phyloP scores from a whole-genome alignment of 2,329 filamentous ascomycete species.

The Tolypocladium sp. region DNA sequence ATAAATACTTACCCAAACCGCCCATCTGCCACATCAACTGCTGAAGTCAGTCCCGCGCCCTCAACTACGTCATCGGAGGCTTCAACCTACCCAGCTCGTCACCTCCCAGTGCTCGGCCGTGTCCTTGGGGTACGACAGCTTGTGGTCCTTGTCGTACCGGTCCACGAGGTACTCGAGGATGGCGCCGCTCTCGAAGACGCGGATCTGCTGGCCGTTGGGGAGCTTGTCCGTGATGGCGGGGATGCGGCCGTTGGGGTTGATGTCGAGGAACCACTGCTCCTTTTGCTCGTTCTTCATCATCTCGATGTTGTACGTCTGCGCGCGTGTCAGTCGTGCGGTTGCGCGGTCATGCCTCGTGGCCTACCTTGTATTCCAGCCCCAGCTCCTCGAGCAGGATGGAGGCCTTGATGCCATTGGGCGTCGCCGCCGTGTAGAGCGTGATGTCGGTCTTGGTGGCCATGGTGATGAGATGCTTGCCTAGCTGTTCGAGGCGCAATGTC shows the following conservation, averaged over 20 bases:
- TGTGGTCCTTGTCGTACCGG: slow-evolving; percentile 72
- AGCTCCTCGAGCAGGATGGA: slow-evolving; percentile 83
- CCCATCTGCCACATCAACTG: slow-evolving; percentile 67
- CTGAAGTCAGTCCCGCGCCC: not conserved
- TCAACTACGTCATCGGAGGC: not conserved
- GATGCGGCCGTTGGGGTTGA: slow-evolving; percentile 90
- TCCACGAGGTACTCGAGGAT: slow-evolving; percentile 81
- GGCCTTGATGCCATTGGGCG: slow-evolving; percentile 85
- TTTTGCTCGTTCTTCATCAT: slow-evolving; percentile 72
- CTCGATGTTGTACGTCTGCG: slow-evolving; percentile 51
- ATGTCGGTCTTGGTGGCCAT: slow-evolving; percentile 45
- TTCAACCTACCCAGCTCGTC: slow-evolving; percentile 59
- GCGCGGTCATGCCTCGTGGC: not conserved
- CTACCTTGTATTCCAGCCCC: slow-evolving; percentile 67
- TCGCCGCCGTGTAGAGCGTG: slow-evolving; percentile 72
- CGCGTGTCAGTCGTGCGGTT: not conserved
- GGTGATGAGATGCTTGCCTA: not conserved
- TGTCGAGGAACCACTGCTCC: slow-evolving; percentile 76
- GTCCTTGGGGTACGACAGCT: slow-evolving; percentile 68
- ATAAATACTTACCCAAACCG: slow-evolving; percentile 42
- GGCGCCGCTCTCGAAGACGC: slow-evolving; percentile 73
- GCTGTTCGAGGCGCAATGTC: not conserved
- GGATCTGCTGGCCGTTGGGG: slow-evolving; percentile 61
- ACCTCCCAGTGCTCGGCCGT: slow-evolving; percentile 69
- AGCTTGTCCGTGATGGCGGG: slow-evolving; percentile 78